These are phyloP conservation scores for Fusarium continuum DNA, from an alignment of 2,329 filamentous ascomycete genomes.

Conservation along the genomic window DNA sequence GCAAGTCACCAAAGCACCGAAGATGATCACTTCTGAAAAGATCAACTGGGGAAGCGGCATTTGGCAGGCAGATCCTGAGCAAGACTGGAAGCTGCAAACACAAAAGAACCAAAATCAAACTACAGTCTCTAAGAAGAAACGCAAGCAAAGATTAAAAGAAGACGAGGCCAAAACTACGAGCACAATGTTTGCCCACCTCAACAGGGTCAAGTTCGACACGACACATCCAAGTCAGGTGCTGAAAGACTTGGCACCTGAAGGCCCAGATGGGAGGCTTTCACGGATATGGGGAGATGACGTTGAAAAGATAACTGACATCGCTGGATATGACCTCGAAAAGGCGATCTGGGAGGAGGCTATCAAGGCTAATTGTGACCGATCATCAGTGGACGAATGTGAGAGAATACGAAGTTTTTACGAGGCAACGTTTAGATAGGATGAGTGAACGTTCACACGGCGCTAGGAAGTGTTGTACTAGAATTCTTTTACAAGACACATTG, in stretches of 20 bases:
- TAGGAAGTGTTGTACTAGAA: neutral
- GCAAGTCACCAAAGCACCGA: conserved; percentile 25
- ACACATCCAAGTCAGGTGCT: conserved; percentile 16
- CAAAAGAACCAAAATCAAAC: neutral
- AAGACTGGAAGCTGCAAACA: conserved; percentile 27
- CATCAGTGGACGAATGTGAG: conserved; percentile 35
- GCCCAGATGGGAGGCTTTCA: conserved; percentile 8
- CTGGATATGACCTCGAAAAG: conserved; percentile 39
- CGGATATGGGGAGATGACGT: conserved; percentile 34
- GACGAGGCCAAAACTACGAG: conserved; percentile 8
- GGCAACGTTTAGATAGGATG: conserved; percentile 27
- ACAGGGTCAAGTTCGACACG: conserved; percentile 39
- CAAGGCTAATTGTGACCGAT: conserved; percentile 29
- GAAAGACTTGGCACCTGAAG: conserved; percentile 10
- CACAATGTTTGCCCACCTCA: conserved; percentile 40
- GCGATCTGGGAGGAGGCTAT: conserved; percentile 40
- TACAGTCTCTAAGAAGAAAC: neutral
- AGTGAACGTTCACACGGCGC: neutral
- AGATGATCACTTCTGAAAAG: conserved; percentile 9
- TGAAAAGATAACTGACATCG: conserved; percentile 14
- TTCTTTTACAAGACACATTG: neutral
- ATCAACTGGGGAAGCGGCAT: conserved; percentile 40
- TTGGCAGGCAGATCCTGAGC: conserved; percentile 40
- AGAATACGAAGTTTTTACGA: conserved; percentile 37
- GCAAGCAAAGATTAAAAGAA: neutral